Evolutionary conservation across 805 yeast genomes (phyloP).

Genomic region (Metschnikowia santaceciliae): DNA sequence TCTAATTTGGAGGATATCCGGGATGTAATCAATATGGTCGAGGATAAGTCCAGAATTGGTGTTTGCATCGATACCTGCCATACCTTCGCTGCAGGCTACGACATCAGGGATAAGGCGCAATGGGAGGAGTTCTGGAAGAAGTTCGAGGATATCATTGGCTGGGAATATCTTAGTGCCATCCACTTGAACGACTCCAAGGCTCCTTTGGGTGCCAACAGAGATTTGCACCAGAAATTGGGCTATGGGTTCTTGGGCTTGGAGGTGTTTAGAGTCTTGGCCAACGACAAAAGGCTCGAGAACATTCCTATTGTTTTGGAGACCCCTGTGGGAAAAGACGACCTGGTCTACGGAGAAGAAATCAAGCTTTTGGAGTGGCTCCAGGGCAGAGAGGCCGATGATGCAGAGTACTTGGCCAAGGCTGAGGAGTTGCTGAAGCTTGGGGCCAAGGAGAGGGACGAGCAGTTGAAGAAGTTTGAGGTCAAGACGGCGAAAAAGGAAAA

Average conservation of each 20-base stretch:
- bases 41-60: conserved; percentile 82
- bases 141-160: conserved; percentile 74
- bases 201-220: conserved; percentile 85
- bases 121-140: conserved; percentile 69
- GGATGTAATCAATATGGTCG: conserved; percentile 71
- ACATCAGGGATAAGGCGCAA: conserved; percentile 55
- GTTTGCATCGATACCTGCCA: conserved; percentile 97
- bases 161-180: conserved; percentile 68
- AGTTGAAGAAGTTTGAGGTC: conserved; percentile 58
- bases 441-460: conserved; percentile 64
- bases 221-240: conserved; percentile 87
- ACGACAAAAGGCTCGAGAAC: conserved; percentile 53
- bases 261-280: conserved; percentile 73
- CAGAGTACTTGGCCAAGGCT: conserved; percentile 48
- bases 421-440: conserved; percentile 57
- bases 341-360: conserved; percentile 74
- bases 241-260: conserved; percentile 87
- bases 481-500: conserved; percentile 37
- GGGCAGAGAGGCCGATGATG: conserved; percentile 51
- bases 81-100: conserved; percentile 94
- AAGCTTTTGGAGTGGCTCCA: conserved; percentile 78
- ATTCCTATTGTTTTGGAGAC: conserved; percentile 88
- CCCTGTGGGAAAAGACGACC: conserved; percentile 66
- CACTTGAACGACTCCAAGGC: conserved; percentile 96
- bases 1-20: conserved; percentile 71